Base-by-base conservation (phyloP, 192 early-diverging fungal species). In the Coemansia sp. region DNA sequence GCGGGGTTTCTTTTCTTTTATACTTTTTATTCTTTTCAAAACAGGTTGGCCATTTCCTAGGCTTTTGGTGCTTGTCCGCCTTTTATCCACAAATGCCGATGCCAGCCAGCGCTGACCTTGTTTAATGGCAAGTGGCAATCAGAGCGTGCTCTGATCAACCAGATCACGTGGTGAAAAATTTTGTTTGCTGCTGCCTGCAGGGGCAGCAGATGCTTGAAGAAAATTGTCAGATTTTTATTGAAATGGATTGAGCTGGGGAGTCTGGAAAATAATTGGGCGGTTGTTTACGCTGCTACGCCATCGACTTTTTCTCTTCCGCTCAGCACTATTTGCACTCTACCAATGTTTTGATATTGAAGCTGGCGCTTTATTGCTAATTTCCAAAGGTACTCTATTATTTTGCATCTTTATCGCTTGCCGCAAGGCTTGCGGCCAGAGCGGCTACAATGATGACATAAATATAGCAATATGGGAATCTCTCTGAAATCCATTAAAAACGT, bases 401-500 rank as follows among this genome's bases (percentile, higher is more conserved):
- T 22, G 10, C 19, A 22, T 35, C 13, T 51, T 35, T 51, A 5
- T 39, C 4, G 5, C 6, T 39, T 21, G 30, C 32, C 13, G 19
- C n/a, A 6, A 5, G 5, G 7, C 30, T 10, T 33, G 9, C 29
- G 19, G 4, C 10, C 30, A 13, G 13, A 6, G 22, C 10, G 32
- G n/a, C 49, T 47, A 27, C 32, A 34, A 36, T 51, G 49, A 51
- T 51, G 49, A 51, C 49, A 23, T 34, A 35, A 34, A 51, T 23
- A 27, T 36, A 57, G 55, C 55, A 57, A 56, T 45, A 56, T 56
- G 54, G 54, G 54, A 56, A 56, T 56, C 54, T 56, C 54, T 56
- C 55, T 47, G 55, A 57, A 57, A 34, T 57, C 43, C 52, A 54
- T 29, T 57, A 45, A 42, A 33, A 43, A 33, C 37, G 13, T 56